phyloP scores from a whole-genome alignment of 140 eudicot genomes.

The Anethum foeniculum region DNA sequence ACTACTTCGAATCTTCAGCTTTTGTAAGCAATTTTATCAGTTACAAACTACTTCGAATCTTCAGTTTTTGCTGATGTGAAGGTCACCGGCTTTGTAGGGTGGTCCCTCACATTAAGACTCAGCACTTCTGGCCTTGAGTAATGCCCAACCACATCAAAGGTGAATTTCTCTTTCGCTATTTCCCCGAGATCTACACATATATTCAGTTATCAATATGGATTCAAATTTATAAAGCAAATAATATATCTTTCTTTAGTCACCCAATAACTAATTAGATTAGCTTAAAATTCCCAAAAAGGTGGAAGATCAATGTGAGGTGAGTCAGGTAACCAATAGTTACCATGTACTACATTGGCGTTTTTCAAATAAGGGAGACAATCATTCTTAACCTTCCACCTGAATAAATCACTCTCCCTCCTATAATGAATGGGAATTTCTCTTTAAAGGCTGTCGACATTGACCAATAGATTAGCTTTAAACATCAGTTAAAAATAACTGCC shows the following conservation, averaged over 20 bases:
- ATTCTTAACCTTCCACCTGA: background rate
- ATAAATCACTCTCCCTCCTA: background rate
- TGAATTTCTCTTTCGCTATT: slow-evolving; percentile 72
- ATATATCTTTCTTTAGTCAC: background rate
- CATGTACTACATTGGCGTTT: background rate
- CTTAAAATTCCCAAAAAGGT: background rate
- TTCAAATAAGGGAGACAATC: background rate
- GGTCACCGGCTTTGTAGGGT: slow-evolving; percentile 56
- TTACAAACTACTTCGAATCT: slow-evolving; percentile 20
- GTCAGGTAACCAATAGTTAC: background rate
- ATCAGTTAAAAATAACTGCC: no score
- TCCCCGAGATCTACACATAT: slow-evolving; percentile 67
- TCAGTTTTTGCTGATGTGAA: slow-evolving; percentile 54
- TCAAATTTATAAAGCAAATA: background rate
- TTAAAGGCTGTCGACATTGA: no score
- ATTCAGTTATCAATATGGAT: background rate
- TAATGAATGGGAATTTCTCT: no score
- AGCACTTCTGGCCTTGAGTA: slow-evolving; percentile 87
- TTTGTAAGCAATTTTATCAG: slow-evolving; percentile 4
- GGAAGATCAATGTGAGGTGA: background rate
- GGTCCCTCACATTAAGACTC: slow-evolving; percentile 65
- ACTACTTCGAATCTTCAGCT: slow-evolving; percentile 29
- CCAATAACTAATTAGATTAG: background rate
- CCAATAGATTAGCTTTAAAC: no score
- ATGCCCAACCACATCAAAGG: slow-evolving; percentile 92